Evolutionary conservation across 768 basidiomycete species (phyloP), one percentile per base, ranked within the genome.

Genomic region (Leccinum obscurum): DNA sequence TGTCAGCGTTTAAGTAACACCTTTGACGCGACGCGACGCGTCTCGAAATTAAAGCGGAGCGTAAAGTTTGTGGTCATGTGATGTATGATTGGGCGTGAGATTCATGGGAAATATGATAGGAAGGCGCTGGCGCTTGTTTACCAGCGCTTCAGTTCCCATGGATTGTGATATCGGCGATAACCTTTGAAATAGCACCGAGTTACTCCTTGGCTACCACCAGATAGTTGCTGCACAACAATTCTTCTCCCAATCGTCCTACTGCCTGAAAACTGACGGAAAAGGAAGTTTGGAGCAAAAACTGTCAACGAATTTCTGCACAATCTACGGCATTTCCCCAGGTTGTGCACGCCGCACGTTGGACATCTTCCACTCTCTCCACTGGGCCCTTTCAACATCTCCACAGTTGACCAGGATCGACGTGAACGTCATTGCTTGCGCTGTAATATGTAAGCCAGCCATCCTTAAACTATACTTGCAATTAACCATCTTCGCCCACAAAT

Each of bases 1-100:
- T n/a, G 52, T 59, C 48, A 30, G 55, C 37, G 24, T 46, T 41
- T 44, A 41, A 39, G 30, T 6, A 14, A 24, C 7, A 55, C 4
- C 15, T 3, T 17, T n/a, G 39, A 65, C 72, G 69, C 71, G 72
- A 66, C 72, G 72, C 72, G 72, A 65, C 71, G 74, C 72, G 72
- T 46, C 59, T 7, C 6, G 3, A 15, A 35, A 58, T 75, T 71
- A 17, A 62, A 57, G 13, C 71, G 73, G 72, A 75, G 72, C 53
- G 24, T 49, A 14, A 70, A 72, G 46, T 0, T 6, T 9, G 0
- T 1, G 52, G 30, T 59, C 66, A 75, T 61, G 64, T 72, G 68
- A 3, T 4, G 7, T 8, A 4, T 22, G 54, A 24, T 41, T 20
- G 11, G 13, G n/a, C 48, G 24, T 14, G 34, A 22, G 11, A 10